These are phyloP conservation scores for Anethum foeniculum DNA, from an alignment of 140 eudicot species.

Conservation along the genomic window DNA sequence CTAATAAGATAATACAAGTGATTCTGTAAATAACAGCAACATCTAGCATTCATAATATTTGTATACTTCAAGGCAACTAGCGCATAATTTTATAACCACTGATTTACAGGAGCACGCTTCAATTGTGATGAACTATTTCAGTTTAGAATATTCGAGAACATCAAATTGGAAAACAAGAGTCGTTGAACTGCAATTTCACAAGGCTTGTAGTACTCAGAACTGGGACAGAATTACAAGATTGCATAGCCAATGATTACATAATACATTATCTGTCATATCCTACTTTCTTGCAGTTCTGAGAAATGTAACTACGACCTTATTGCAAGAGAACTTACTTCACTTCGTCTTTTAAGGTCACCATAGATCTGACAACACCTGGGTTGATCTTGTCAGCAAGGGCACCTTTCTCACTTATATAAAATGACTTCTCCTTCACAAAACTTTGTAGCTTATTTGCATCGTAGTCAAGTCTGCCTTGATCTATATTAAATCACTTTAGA, in stretches of 20 bases:
- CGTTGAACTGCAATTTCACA: neutral
- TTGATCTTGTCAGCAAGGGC: constrained; percentile 82
- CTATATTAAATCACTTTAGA: constrained; percentile 30
- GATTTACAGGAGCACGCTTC: neutral
- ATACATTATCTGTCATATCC: neutral
- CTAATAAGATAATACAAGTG: neutral
- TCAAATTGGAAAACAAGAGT: neutral
- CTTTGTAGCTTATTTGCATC: constrained; percentile 74
- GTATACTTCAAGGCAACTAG: neutral
- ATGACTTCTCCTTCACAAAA: constrained; percentile 71
- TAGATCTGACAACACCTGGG: constrained; percentile 75
- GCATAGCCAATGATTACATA: neutral
- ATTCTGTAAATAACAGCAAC: neutral
- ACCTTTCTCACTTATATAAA: constrained; percentile 66
- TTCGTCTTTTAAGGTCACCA: constrained; percentile 67
- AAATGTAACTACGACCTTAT: neutral
- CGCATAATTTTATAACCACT: neutral
- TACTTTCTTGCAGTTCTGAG: neutral
- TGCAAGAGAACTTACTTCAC: constrained; percentile 36
- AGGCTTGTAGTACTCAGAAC: neutral
- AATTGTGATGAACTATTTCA: neutral
- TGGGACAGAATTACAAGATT: neutral
- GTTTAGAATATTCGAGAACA: neutral
- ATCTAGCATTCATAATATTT: neutral
- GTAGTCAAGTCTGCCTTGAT: constrained; percentile 62